Conservation (phyloP, 2,329 filamentous ascomycete species). For the Xylariaceae sp. region DNA sequence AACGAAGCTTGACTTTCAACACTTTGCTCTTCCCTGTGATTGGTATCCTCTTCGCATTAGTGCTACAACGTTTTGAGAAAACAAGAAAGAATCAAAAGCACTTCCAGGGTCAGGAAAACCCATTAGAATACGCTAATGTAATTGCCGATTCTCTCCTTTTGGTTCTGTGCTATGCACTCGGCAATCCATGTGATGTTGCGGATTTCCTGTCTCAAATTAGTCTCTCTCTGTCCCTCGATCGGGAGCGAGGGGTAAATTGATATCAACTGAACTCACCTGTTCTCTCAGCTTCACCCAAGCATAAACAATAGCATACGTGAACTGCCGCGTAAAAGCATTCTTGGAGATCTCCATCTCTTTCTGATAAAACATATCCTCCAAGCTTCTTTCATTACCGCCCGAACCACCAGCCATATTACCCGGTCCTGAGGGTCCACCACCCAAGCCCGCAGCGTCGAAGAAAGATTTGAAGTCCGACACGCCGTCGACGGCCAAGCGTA, state of each 20-base stretch:
- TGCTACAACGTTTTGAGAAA: conserved; percentile 41
- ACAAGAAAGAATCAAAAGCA: conserved; percentile 16
- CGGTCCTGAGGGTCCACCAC: conserved; percentile 66
- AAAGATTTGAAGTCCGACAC: conserved; percentile 92
- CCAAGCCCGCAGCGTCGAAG: conserved; percentile 85
- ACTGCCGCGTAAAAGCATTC: conserved; percentile 90
- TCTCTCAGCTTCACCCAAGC: conserved; percentile 97
- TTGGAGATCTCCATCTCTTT: conserved; percentile 99
- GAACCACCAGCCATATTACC: conserved; percentile 82
- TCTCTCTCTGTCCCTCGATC: not conserved
- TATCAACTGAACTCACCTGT: conserved; percentile 82
- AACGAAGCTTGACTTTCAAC: conserved; percentile 11
- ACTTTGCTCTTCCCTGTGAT: conserved; percentile 17
- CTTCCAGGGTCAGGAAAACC: not conserved
- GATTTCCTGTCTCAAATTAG: conserved; percentile 70
- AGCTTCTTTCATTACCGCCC: conserved; percentile 78
- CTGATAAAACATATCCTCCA: conserved; percentile 98
- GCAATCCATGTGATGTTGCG: conserved; percentile 99
- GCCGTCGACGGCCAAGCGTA: conserved; percentile 88
- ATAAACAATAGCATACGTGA: conserved; percentile 92
- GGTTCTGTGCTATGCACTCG: conserved; percentile 98
- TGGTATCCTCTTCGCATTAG: conserved; percentile 39
- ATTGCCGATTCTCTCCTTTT: conserved; percentile 98
- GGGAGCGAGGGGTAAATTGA: not conserved
- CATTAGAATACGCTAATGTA: conserved; percentile 94